Percentiles rank a stretch among this genome's conserved stretches.
Conservation (phyloP, 495 filamentous ascomycete species). For the Chaetomium tenue region DNA sequence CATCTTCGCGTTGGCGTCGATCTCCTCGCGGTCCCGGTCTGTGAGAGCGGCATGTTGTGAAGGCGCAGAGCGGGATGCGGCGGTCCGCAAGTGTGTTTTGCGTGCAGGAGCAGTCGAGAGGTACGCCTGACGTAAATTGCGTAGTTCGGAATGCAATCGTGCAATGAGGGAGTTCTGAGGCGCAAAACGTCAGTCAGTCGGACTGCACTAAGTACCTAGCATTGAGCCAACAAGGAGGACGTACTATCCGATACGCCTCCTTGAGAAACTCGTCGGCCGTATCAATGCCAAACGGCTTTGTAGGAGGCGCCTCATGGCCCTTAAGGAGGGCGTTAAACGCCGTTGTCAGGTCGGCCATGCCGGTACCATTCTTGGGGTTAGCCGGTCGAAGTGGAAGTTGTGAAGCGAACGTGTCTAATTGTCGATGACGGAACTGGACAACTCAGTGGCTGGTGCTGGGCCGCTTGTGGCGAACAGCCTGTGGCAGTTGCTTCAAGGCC, state of each 20-base stretch:
- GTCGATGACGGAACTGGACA: constrained; percentile 13
- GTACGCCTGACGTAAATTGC: constrained; percentile 82
- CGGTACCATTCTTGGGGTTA: constrained; percentile 5
- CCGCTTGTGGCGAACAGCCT: background rate
- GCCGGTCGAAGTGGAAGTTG: background rate
- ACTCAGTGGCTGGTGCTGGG: constrained; percentile 7
- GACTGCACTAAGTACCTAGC: background rate
- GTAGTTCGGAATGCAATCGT: constrained; percentile 72
- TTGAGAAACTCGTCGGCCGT: constrained; percentile 84
- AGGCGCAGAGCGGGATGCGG: constrained; percentile 32
- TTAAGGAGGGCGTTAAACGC: constrained; percentile 67
- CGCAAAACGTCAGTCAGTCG: constrained; percentile 10
- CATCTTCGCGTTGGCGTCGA: constrained; percentile 80
- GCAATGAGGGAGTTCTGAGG: constrained; percentile 78
- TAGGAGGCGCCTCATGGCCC: constrained; percentile 49
- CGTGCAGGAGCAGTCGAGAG: constrained; percentile 67
- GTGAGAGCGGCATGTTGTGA: constrained; percentile 52
- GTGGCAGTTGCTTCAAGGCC: background rate
- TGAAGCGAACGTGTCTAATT: constrained; percentile 13
- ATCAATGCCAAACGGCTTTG: constrained; percentile 46
- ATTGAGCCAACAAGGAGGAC: constrained; percentile 27
- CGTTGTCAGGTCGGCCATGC: constrained; percentile 70
- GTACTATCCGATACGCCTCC: constrained; percentile 91
- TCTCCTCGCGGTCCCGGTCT: constrained; percentile 69
- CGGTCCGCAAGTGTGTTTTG: constrained; percentile 44